Evolutionary conservation across 345 rosid species (phyloP).

Genomic region (Arabidopsis arenosa): DNA sequence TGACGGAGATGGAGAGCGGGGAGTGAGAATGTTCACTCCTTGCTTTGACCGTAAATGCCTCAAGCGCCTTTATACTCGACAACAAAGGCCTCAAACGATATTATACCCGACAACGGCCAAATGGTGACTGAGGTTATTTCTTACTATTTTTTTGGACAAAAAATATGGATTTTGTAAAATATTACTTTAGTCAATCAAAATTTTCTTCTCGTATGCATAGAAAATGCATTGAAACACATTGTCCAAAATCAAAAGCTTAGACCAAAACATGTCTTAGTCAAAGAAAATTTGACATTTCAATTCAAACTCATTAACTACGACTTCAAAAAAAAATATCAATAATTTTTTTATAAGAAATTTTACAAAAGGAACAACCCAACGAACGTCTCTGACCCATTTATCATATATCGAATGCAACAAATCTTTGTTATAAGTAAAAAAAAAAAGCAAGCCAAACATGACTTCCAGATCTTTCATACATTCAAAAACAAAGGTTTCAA

Average conservation of each 20-base stretch:
- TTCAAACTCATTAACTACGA: conserved; percentile 29
- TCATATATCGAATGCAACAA: not conserved
- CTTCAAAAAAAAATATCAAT: not conserved
- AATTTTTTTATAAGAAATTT: not conserved
- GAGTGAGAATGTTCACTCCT: too few relatives aligned
- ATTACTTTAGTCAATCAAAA: not conserved
- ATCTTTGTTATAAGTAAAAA: not conserved
- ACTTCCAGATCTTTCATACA: conserved; percentile 4
- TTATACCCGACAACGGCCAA: too few relatives aligned
- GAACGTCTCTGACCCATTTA: conserved; percentile 10
- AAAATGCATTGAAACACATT: not conserved
- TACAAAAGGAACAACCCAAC: not conserved
- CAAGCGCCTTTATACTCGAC: too few relatives aligned
- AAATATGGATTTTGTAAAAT: too few relatives aligned
- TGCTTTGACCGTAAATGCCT: too few relatives aligned
- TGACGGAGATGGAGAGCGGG: too few relatives aligned
- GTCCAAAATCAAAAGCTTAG: conserved; percentile 22
- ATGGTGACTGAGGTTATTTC: too few relatives aligned
- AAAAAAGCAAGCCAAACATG: conserved; percentile 17
- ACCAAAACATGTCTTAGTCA: not conserved
- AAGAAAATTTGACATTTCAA: conserved; percentile 33
- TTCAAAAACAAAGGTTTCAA: conserved; percentile 4
- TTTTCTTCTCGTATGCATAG: conserved; percentile 32
- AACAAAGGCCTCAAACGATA: too few relatives aligned
- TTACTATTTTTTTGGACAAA: too few relatives aligned